These are phyloP conservation scores for Lecanicillium sp. DNA, from an alignment of 2,329 filamentous ascomycete genomes.

Conservation along the genomic window DNA sequence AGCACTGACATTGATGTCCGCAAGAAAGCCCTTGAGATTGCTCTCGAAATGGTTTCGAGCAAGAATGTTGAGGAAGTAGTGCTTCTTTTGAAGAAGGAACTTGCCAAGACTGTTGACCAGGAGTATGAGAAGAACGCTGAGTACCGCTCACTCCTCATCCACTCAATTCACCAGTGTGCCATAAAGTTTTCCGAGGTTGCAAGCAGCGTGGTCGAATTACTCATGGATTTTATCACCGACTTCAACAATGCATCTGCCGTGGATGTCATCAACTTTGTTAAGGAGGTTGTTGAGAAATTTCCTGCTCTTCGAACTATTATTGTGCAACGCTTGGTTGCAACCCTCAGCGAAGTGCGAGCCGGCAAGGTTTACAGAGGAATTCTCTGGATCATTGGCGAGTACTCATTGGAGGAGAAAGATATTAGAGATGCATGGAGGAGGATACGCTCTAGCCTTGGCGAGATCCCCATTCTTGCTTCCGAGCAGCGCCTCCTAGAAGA, in stretches of 20 bases:
- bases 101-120: constrained; percentile 95
- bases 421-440: constrained; percentile 96
- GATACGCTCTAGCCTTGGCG: constrained; percentile 86
- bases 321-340: constrained; percentile 80
- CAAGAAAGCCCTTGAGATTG: constrained; percentile 81
- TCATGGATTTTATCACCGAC: constrained; percentile 99
- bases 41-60: constrained; percentile 95
- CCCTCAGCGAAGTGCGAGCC: constrained; percentile 84
- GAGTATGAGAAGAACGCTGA: constrained; percentile 98
- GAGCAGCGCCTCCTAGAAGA: constrained; percentile 89
- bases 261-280: constrained; percentile 97
- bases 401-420: constrained; percentile 86
- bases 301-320: constrained; percentile 82
- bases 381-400: constrained; percentile 96
- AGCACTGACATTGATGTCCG: constrained; percentile 95
- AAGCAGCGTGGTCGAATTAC: constrained; percentile 86
- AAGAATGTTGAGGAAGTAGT: constrained; percentile 98
- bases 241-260: constrained; percentile 96
- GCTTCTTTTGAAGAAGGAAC: constrained; percentile 90
- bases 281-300: constrained; percentile 98
- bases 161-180: constrained; percentile 95
- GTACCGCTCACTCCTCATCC: constrained; percentile 90
- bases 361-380: constrained; percentile 97
- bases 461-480: constrained; percentile 93
- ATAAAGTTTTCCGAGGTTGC: constrained; percentile 99